Evolutionary conservation across 2,329 filamentous ascomycete species (phyloP).

Genomic region (Claviceps paspali): DNA sequence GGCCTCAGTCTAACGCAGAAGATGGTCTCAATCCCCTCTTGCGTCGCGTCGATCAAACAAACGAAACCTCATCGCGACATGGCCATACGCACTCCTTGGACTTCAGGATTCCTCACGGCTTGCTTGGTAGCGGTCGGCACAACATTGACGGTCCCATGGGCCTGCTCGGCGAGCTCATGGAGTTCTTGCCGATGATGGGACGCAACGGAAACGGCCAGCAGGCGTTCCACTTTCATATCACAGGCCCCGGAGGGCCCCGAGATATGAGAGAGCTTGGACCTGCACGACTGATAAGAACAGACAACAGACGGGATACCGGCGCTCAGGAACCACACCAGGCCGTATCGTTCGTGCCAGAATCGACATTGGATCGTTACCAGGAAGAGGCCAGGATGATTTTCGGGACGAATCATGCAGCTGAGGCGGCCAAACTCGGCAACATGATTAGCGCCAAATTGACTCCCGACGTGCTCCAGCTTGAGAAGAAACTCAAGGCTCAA

Average conservation of each 20-base stretch:
- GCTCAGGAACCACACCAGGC: conserved; percentile 54
- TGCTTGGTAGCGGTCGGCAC: conserved; percentile 26
- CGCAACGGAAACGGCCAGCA: conserved; percentile 30
- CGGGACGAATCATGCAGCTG: conserved; percentile 42
- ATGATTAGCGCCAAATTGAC: conserved; percentile 59
- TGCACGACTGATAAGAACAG: conserved; percentile 27
- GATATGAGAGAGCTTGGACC: conserved; percentile 34
- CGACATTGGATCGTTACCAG: conserved; percentile 67
- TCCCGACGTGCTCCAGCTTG: conserved; percentile 69
- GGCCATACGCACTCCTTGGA: conserved; percentile 39
- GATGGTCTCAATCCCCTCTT: conserved; percentile 81
- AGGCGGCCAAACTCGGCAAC: conserved; percentile 55
- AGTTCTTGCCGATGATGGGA: conserved; percentile 33
- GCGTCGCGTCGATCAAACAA: conserved; percentile 38
- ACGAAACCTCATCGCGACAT: conserved; percentile 33
- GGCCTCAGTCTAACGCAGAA: conserved; percentile 44
- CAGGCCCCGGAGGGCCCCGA: conserved; percentile 29
- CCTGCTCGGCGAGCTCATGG: conserved; percentile 40
- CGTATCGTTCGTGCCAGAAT: conserved; percentile 55
- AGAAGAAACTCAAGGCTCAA: conserved; percentile 52
- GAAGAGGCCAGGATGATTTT: conserved; percentile 85
- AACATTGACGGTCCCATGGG: conserved; percentile 35
- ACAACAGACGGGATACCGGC: conserved; percentile 30
- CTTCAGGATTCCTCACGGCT: conserved; percentile 28
- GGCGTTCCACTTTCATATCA: conserved; percentile 45